Evolutionary conservation across 768 basidiomycete species (phyloP).

Genomic region (Glaciozyma martinii): DNA sequence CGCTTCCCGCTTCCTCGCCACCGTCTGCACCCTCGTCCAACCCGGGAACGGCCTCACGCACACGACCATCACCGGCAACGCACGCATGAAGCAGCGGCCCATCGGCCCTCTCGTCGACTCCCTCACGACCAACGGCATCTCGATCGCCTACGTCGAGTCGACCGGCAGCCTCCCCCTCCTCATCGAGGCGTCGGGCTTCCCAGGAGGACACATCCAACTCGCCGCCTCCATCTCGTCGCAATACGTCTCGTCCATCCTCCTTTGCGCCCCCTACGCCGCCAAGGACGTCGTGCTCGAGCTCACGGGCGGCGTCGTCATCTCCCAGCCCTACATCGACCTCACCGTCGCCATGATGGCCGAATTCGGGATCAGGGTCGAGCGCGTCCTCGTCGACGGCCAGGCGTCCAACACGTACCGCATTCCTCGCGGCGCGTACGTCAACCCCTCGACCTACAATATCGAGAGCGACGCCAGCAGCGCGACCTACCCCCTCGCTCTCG

Average conservation of each 20-base stretch:
- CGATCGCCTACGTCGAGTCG: constrained; percentile 65
- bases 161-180: constrained; percentile 79
- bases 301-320: constrained; percentile 89
- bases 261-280: constrained; percentile 87
- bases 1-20: constrained; percentile 92
- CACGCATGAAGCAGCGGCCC: constrained; percentile 97
- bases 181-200: constrained; percentile 71
- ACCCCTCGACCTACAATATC: constrained; percentile 74
- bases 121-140: constrained; percentile 66
- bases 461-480: constrained; percentile 88
- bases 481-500: constrained; percentile 93
- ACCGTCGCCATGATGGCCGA: constrained; percentile 94
- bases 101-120: constrained; percentile 92
- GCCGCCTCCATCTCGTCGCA: constrained; percentile 93
- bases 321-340: constrained; percentile 99
- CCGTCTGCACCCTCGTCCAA: constrained; percentile 83
- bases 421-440: constrained; percentile 64
- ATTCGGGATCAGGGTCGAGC: constrained; percentile 70
- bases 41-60: constrained; percentile 42
- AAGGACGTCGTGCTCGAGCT: constrained; percentile 80
- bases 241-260: constrained; percentile 93
- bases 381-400: constrained; percentile 52
- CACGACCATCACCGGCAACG: constrained; percentile 91
- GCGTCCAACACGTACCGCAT: constrained; percentile 75
- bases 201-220: constrained; percentile 71